Percentiles rank a stretch among this genome's conserved stretches.
Conservation (phyloP, 2,329 filamentous ascomycete genomes). For the Pseudopyricularia cyperi region DNA sequence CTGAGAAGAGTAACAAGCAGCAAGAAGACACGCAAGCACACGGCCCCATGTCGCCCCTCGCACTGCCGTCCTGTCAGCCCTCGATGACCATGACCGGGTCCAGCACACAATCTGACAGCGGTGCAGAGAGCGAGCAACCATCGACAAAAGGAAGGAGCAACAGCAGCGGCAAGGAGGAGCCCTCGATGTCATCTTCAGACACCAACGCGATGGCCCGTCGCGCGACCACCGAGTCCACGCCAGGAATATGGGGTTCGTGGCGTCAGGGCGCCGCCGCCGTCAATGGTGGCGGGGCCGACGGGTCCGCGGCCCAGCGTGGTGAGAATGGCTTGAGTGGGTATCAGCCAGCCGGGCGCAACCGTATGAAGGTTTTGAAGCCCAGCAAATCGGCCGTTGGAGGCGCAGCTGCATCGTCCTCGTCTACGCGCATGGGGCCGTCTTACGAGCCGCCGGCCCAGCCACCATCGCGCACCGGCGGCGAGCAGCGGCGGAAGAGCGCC, state of each 20-base stretch:
- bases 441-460: conserved; percentile 36
- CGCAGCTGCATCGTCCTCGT: conserved; percentile 24
- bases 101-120: conserved; percentile 28
- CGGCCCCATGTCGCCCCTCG: conserved; percentile 20
- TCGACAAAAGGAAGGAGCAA: conserved; percentile 14
- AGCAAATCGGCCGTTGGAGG: conserved; percentile 39
- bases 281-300: conserved; percentile 38
- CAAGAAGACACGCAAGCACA: conserved; percentile 12
- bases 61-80: conserved; percentile 17
- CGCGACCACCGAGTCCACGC: conserved; percentile 15
- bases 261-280: conserved; percentile 39
- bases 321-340: conserved; percentile 50
- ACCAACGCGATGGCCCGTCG: conserved; percentile 25
- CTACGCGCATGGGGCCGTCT: conserved; percentile 33
- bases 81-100: conserved; percentile 18
- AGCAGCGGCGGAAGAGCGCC: conserved; percentile 43
- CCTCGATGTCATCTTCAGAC: background rate
- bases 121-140: conserved; percentile 27
- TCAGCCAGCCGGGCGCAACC: conserved; percentile 50
- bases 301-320: conserved; percentile 32
- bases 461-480: conserved; percentile 28
- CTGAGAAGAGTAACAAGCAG: conserved; percentile 7
- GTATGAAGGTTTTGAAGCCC: conserved; percentile 86
- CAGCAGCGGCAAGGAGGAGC: background rate
- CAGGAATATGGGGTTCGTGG: conserved; percentile 57